Percentiles rank a stretch among this genome's conserved stretches.
Conservation (phyloP, 805 yeast genomes). For the Kodamaea kakaduensis region DNA sequence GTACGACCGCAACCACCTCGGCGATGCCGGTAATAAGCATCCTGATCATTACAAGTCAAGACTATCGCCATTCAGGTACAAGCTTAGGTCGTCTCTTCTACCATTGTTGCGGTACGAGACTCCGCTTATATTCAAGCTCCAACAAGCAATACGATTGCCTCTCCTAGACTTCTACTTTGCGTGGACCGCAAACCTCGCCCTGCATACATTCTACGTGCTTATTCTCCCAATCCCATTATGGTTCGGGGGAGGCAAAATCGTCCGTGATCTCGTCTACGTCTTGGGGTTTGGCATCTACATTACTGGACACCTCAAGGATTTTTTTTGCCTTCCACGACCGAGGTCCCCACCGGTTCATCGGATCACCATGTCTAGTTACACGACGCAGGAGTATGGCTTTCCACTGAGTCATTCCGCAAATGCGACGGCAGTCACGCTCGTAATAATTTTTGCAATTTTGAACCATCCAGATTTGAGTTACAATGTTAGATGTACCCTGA, state of each 20-base stretch:
- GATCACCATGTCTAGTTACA: conserved; percentile 85
- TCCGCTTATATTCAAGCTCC: conserved; percentile 52
- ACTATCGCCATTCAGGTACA: conserved; percentile 54
- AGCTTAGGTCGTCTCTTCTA: conserved; percentile 49
- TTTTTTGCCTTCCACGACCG: conserved; percentile 88
- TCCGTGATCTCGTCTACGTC: conserved; percentile 58
- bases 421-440: conserved; percentile 75
- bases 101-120: conserved; percentile 66
- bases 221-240: conserved; percentile 83
- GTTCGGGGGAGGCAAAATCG: conserved; percentile 59
- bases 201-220: conserved; percentile 90
- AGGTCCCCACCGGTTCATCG: conserved; percentile 86
- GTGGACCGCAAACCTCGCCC: conserved; percentile 82
- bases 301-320: conserved; percentile 78
- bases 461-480: conserved; percentile 10
- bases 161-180: conserved; percentile 72
- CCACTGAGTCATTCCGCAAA: conserved; percentile 95
- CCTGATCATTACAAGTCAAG: conserved; percentile 58
- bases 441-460: conserved; percentile 23
- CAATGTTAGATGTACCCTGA: conserved; percentile 1
- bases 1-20: conserved; percentile 12
- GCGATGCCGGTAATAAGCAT: conserved; percentile 75
- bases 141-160: conserved; percentile 45
- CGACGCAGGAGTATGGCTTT: conserved; percentile 90
- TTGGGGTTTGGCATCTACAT: conserved; percentile 68